These are phyloP conservation scores for Kazachstania kunashirensis DNA, from an alignment of 805 yeast genomes.

Conservation along the genomic window DNA sequence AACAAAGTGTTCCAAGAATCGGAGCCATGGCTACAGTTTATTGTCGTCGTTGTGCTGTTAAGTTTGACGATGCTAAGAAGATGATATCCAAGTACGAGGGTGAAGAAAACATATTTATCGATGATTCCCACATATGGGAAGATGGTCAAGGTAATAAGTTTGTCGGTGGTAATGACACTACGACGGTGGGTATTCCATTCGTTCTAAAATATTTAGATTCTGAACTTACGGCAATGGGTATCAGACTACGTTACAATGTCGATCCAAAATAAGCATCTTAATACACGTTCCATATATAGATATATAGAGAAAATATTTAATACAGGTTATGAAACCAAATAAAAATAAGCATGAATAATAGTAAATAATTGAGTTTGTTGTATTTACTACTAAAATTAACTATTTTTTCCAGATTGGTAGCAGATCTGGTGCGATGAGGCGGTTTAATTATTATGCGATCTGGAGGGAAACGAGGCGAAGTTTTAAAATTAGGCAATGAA, in stretches of 20 bases:
- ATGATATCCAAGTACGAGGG: constrained; percentile 30
- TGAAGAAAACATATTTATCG: constrained; percentile 36
- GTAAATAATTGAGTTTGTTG: too few species aligned
- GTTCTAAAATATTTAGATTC: constrained; percentile 92
- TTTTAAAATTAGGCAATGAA: too few species aligned
- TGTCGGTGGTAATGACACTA: constrained; percentile 87
- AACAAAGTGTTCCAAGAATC: constrained; percentile 80
- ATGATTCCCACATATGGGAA: constrained; percentile 82
- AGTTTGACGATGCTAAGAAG: constrained; percentile 47
- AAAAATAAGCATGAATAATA: too few species aligned
- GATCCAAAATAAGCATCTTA: constrained; percentile 54
- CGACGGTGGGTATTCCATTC: constrained; percentile 93
- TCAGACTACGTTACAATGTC: constrained; percentile 81
- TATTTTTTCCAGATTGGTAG: too few species aligned
- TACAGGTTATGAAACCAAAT: too few species aligned
- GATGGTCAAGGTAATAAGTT: constrained; percentile 91
- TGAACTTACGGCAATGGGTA: constrained; percentile 96
- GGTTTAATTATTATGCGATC: too few species aligned
- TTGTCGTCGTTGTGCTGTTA: constrained; percentile 85
- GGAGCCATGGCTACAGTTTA: constrained; percentile 71
- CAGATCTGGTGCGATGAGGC: too few species aligned
- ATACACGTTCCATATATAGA: too few species aligned
- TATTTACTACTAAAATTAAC: too few species aligned
- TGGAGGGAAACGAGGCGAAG: too few species aligned
- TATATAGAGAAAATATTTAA: too few species aligned